A percentile compares a stretch with the other conserved stretches of the same genome.
Evolutionary conservation across 2,329 filamentous ascomycete species (phyloP).

Genomic region (Cladobotryum mycophilum): DNA sequence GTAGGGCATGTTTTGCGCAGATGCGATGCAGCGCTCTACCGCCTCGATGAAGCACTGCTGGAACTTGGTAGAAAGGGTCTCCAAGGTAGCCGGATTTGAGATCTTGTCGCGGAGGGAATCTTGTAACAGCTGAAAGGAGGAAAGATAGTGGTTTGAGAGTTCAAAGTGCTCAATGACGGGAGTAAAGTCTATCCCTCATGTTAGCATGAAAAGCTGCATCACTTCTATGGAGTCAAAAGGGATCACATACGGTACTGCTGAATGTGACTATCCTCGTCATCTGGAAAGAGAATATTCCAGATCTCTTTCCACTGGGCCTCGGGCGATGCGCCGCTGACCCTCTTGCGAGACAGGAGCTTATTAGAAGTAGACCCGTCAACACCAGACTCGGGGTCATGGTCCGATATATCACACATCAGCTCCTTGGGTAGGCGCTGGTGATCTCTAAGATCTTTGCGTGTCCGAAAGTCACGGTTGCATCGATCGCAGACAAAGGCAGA

Average conservation of each 20-base stretch:
- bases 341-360: conserved; percentile 34
- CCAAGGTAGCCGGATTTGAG: conserved; percentile 31
- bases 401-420: conserved; percentile 35
- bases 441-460: conserved; percentile 32
- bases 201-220: conserved; percentile 4
- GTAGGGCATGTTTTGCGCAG: conserved; percentile 33
- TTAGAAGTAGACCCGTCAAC: conserved; percentile 35
- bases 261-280: conserved; percentile 31
- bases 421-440: conserved; percentile 35
- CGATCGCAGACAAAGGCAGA: conserved; percentile 36
- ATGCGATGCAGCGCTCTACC: conserved; percentile 29
- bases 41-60: conserved; percentile 36
- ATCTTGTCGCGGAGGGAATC: conserved; percentile 31
- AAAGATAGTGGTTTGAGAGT: conserved; percentile 27
- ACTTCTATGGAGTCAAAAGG: background rate
- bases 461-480: conserved; percentile 33
- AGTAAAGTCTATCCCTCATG: conserved; percentile 26
- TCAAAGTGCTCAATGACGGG: conserved; percentile 39
- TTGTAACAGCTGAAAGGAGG: conserved; percentile 28
- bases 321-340: conserved; percentile 31
- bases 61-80: conserved; percentile 33
- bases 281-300: conserved; percentile 37
- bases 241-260: conserved; percentile 23
- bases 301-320: conserved; percentile 36
- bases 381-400: conserved; percentile 34